Evolutionary conservation across 352 stramenopile genomes (phyloP), one percentile per base, ranked within the genome.

Genomic region (Phytopythium chamaehyphon): DNA sequence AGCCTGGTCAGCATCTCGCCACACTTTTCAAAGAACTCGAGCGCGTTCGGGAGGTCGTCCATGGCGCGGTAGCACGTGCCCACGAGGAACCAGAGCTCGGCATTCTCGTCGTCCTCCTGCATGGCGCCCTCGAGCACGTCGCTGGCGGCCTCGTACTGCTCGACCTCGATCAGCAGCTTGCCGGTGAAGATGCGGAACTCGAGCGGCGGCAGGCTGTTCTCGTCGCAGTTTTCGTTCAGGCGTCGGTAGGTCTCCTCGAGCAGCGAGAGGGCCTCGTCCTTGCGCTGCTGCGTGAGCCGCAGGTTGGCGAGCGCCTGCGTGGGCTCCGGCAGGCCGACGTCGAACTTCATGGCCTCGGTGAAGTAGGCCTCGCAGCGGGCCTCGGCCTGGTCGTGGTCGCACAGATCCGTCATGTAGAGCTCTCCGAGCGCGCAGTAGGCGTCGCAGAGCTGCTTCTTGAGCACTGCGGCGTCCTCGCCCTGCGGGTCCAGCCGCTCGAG

Each of bases 371-470:
- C 93, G 64, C 96, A 98, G 36, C 83, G 76, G 11, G 54, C 64
- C 73, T 99, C 96, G 19, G 96, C 96, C 61, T 98, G 86, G 53
- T 95, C 71, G 64, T 88, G 69, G 61, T 92, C 82, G 54, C 84
- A 99, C 38, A 99, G 73, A 65, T 99, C 96, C 23, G 96, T 98
- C 80, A 99, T 93, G 70, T 98, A 99, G 16, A 99, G 83, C 74
- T 99, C 96, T 11, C 88, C 93, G 14, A 98, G 75, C 8, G 86
- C 90, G 71, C 94, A 98, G 67, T 96, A 97, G 33, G 93, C 95
- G 50, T 94, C 84, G 46, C 88, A 95, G 22, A 98, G 85, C 71
- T 98, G 93, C 69, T 96, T 91, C 64, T 88, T 89, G 42, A 93
- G 70, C 14, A 76, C 65, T 16, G 71, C 45, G 23, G 79, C 78